Conservation (phyloP, 2,329 filamentous ascomycete species). For the Sphaerulina vaccinii region DNA sequence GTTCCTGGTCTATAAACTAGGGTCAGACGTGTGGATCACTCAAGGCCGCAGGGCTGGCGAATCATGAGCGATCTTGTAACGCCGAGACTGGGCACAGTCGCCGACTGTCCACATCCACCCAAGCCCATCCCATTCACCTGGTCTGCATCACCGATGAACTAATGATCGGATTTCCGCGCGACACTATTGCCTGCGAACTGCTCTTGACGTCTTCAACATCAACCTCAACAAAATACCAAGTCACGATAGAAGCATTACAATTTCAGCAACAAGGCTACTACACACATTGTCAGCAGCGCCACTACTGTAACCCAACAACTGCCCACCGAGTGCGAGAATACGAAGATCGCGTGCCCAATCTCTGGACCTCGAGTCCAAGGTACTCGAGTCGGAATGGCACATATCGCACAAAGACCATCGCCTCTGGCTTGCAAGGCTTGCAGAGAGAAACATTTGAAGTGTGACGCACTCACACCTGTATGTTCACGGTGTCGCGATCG, state of each 20-base stretch:
- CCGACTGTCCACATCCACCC: background rate
- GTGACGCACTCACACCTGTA: slow-evolving; percentile 64
- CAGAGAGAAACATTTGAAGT: slow-evolving; percentile 68
- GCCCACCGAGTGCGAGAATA: background rate
- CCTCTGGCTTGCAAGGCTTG: slow-evolving; percentile 35
- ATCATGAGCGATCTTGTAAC: too few relatives aligned
- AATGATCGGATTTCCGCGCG: background rate
- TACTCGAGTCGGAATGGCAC: background rate
- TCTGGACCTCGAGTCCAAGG: background rate
- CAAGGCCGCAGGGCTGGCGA: too few relatives aligned
- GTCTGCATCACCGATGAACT: background rate
- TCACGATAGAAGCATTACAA: background rate
- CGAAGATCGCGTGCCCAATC: background rate
- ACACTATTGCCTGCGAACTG: background rate
- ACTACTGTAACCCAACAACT: background rate
- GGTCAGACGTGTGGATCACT: too few relatives aligned
- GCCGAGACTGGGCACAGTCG: background rate
- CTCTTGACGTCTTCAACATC: background rate
- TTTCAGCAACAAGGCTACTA: background rate
- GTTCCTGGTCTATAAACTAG: too few relatives aligned
- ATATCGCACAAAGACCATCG: background rate
- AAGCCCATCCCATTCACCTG: background rate
- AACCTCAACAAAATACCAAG: background rate
- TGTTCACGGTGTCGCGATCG: slow-evolving; percentile 55
- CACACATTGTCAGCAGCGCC: background rate